These are phyloP conservation scores for Zymoseptoria tritici DNA, from an alignment of 2,329 filamentous ascomycete species.

Conservation along the genomic window DNA sequence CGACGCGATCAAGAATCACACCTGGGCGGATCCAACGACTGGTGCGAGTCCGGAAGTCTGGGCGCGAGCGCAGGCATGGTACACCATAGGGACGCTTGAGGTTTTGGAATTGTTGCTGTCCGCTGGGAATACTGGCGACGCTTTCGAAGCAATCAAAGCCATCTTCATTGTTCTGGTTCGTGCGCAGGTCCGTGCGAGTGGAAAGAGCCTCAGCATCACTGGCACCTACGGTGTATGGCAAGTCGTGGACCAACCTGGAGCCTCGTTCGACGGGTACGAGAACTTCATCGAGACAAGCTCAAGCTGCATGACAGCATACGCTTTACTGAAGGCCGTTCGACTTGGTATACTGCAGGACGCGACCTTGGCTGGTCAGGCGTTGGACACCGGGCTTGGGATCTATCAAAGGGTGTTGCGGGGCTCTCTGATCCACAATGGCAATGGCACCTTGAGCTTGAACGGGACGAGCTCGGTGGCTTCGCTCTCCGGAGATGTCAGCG, in stretches of 20 bases:
- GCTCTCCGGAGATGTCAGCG: constrained; percentile 43
- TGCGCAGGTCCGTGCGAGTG: constrained; percentile 34
- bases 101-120: constrained; percentile 37
- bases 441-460: constrained; percentile 36
- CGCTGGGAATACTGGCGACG: constrained; percentile 12
- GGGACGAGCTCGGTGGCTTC: constrained; percentile 46
- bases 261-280: constrained; percentile 27
- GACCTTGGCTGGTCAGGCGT: constrained; percentile 25
- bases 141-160: constrained; percentile 27
- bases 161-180: constrained; percentile 35
- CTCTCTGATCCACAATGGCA: constrained; percentile 39
- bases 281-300: constrained; percentile 57
- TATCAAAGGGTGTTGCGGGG: constrained; percentile 40
- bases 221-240: constrained; percentile 47
- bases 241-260: constrained; percentile 44
- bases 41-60: constrained; percentile 49
- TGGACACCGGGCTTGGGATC: constrained; percentile 42
- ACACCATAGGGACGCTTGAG: constrained; percentile 46
- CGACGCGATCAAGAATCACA: constrained; percentile 41
- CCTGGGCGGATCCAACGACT: constrained; percentile 46
- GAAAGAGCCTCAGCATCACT: constrained; percentile 20
- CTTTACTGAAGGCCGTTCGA: constrained; percentile 42
- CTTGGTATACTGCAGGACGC: constrained; percentile 30
- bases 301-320: constrained; percentile 51
- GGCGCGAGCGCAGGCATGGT: constrained; percentile 50